Base-by-base conservation (phyloP, 2,329 filamentous ascomycete species). In the Neonectria sp. region DNA sequence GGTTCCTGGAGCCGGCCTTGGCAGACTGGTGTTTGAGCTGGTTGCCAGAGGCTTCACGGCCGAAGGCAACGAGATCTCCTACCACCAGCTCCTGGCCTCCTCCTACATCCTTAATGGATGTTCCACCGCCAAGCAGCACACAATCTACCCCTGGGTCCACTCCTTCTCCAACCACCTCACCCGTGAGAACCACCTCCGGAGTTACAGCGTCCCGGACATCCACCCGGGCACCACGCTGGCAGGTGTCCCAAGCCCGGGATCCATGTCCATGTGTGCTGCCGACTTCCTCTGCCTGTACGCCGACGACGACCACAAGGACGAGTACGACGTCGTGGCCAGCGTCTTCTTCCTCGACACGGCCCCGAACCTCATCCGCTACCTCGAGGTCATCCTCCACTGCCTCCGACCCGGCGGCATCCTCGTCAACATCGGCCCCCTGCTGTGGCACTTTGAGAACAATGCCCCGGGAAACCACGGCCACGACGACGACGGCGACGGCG, bases 341-440 rank as follows among this genome's bases (percentile, higher is more conserved):
- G 93, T 97, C 12, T 99, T 98, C 83, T 99, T 99, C 83, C 92
- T 99, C 65, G 97, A 99, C 79, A 99, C 96, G 1, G 96, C 96
- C 3, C 95, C 95, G 1, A 98, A 99, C 78, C 79, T 98, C 35
- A 92, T 98, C 60, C 89, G 92, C 2, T 99, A 99, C 78, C 89
- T 99, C 37, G 91, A 97, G 77, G 91, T 95, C 2, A 93, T 98
- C 61, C 84, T 83, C 48, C 89, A 93, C 77, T 97, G 95, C 76
- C 86, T 99, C 56, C 90, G 88, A 72, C 85, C 89, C 0, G 93
- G 92, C 29, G 96, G 96, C 0, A 76, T 97, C 4, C 93, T 97
- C 85, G 88, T 97, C 77, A 99, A 99, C 76, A 84, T 97, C 27
- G 96, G 96, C 0, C 96, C 96, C 1, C 82, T 99, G 61, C 84